Conservation (phyloP, 1,139 yeast species). For the Saccharomycopsis hybrid region DNA sequence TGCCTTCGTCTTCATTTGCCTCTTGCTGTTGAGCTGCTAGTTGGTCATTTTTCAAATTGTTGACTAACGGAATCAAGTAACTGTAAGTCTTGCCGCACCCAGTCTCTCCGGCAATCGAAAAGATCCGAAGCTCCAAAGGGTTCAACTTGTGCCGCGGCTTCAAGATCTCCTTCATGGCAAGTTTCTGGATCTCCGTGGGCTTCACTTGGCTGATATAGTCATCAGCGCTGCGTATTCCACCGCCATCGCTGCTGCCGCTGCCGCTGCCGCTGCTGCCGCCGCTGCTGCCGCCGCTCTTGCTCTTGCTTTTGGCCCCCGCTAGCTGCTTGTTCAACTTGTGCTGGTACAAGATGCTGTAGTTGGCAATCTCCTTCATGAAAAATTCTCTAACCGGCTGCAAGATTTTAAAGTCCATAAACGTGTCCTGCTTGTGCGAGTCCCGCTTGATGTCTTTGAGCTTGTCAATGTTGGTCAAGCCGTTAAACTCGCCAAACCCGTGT, state of each 20-base stretch:
- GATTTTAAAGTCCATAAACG: slow-evolving; percentile 45
- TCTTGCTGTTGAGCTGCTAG: slow-evolving; percentile 19
- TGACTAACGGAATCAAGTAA: slow-evolving; percentile 68
- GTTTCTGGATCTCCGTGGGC: slow-evolving; percentile 61
- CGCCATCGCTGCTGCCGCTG: no score
- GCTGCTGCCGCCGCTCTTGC: no score
- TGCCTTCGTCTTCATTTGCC: slow-evolving; percentile 32
- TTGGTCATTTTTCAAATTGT: slow-evolving; percentile 57
- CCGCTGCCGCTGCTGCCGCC: no score
- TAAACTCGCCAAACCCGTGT: slow-evolving; percentile 15
- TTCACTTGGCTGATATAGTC: slow-evolving; percentile 23
- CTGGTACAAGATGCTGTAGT: slow-evolving; percentile 30
- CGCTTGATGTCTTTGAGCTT: slow-evolving; percentile 6
- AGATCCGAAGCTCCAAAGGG: slow-evolving; percentile 45
- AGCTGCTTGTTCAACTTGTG: slow-evolving; percentile 23
- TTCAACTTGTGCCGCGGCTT: slow-evolving; percentile 29
- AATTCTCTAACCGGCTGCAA: slow-evolving; percentile 63
- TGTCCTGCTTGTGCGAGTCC: neutral
- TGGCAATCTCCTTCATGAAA: slow-evolving; percentile 50
- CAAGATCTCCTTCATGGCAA: slow-evolving; percentile 47
- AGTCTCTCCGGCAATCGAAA: slow-evolving; percentile 89
- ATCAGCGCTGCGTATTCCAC: no score
- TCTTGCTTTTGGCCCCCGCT: slow-evolving; percentile 21
- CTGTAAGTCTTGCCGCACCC: slow-evolving; percentile 97
- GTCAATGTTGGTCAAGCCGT: slow-evolving; percentile 8